Evolutionary conservation across 2,329 filamentous ascomycete genomes (phyloP), one percentile per base, ranked within the genome.

Genomic region (Leptosphaerulina australis): DNA sequence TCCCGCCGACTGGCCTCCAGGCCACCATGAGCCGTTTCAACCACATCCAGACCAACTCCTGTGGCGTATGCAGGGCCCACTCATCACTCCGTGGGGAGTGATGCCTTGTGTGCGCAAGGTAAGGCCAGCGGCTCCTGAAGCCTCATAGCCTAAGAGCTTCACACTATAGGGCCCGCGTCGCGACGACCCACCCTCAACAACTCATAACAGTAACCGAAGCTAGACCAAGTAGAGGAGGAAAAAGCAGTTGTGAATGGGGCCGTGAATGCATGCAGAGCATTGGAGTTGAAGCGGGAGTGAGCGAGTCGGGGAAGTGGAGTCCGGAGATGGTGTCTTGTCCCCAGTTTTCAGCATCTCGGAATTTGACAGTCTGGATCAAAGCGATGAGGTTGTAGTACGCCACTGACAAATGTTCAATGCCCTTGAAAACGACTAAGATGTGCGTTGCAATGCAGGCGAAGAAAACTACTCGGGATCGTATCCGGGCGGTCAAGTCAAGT

Each of bases 111-210:
- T 44, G n/a, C 14, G 22, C 35, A 40, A 40, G 5, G 35, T 41
- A 14, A 46, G n/a, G 31, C 41, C 48, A 51, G 43, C 48, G 36
- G 41, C 36, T 45, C 36, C 25, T 41, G 4, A 26, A 51, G 36
- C 30, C 25, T 41, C 26, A 21, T 17, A 28, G 11, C 12, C 41
- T 43, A 37, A 34, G 41, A 37, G 36, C 18, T 41, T 17, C n/a
- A 18, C 33, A 37, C 25, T 24, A 20, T 21, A 44, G 35, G 11
- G n/a, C 22, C 22, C 22, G 36, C 45, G 48, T 41, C 36, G 31
- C 37, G 22, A 33, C 17, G 43, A 38, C 49, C 49, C 49, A 47
- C 49, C 39, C 49, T 47, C 49, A 53, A 53, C 49, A 53, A 43
- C 3, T 22, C 36, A 28, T 37, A 38, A 17, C 44, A 12, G 22